Conservation (phyloP, 441 rosid species). For the Gossypium aridum region DNA sequence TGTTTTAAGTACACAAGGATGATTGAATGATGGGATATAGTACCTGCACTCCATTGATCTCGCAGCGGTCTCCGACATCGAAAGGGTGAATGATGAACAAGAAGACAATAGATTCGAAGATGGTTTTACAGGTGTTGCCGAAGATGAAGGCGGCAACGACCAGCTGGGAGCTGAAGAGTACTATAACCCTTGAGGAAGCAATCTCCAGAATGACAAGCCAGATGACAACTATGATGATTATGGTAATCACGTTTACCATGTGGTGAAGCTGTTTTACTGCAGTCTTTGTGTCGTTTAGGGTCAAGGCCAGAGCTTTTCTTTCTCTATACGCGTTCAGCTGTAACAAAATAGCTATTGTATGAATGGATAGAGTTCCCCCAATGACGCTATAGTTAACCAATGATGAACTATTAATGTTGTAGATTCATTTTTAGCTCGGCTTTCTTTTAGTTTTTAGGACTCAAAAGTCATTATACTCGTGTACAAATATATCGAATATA, state of each 20-base stretch:
- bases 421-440: neutral
- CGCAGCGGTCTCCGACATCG: conserved; percentile 80
- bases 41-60: conserved; percentile 74
- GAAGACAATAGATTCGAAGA: conserved; percentile 74
- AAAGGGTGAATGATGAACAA: conserved; percentile 77
- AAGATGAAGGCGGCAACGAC: conserved; percentile 68
- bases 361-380: neutral
- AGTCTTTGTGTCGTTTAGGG: conserved; percentile 81
- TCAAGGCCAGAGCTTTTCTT: conserved; percentile 75
- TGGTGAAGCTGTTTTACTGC: conserved; percentile 73
- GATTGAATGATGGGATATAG: neutral
- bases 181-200: conserved; percentile 45
- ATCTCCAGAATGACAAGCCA: conserved; percentile 69
- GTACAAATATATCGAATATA: neutral
- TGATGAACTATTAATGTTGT: neutral
- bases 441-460: too few relatives aligned
- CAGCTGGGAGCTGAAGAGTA: conserved; percentile 62
- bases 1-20: neutral
- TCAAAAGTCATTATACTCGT: too few relatives aligned
- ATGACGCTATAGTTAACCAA: neutral
- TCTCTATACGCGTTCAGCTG: conserved; percentile 86
- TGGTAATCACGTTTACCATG: conserved; percentile 43
- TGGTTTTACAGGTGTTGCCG: conserved; percentile 72
- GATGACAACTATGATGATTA: conserved; percentile 33
- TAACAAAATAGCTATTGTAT: neutral